phyloP scores from a whole-genome alignment of 768 basidiomycete genomes.

The Podaxis sp. region DNA sequence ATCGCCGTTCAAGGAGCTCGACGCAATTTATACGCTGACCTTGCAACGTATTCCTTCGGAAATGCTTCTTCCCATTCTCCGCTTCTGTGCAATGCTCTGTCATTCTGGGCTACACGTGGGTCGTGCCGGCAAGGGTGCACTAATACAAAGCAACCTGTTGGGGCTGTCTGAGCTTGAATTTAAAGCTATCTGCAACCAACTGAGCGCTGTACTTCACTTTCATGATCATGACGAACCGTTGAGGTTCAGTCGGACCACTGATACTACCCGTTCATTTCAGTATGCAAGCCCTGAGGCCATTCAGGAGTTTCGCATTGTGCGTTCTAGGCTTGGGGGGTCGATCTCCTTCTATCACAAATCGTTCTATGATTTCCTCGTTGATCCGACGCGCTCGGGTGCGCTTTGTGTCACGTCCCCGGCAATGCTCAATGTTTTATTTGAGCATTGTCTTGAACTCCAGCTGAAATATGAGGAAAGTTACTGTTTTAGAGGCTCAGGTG shows the following conservation, averaged over 20 bases:
- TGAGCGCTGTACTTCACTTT: not conserved
- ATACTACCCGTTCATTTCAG: not conserved
- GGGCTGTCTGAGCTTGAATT: not conserved
- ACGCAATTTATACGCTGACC: slow-evolving; percentile 16
- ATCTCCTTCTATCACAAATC: not conserved
- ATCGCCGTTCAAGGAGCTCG: slow-evolving; percentile 12
- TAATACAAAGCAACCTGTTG: not conserved
- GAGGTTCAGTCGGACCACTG: too few species aligned
- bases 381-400: not conserved
- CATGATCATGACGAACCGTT: not conserved
- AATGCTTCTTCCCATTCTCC: slow-evolving; percentile 31
- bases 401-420: not conserved
- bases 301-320: not conserved
- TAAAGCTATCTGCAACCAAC: not conserved
- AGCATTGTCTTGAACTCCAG: not conserved
- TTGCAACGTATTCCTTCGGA: slow-evolving; percentile 16
- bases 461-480: not conserved
- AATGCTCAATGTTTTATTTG: not conserved
- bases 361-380: not conserved
- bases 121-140: not conserved
- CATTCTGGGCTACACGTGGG: not conserved
- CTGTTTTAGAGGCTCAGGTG: not conserved
- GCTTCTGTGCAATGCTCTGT: slow-evolving; percentile 16
- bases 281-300: not conserved
- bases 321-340: not conserved